A percentile compares a stretch with the other conserved stretches of the same genome.
Evolutionary conservation across 1,139 yeast species (phyloP).

Genomic region (Zygoascus meyerae): DNA sequence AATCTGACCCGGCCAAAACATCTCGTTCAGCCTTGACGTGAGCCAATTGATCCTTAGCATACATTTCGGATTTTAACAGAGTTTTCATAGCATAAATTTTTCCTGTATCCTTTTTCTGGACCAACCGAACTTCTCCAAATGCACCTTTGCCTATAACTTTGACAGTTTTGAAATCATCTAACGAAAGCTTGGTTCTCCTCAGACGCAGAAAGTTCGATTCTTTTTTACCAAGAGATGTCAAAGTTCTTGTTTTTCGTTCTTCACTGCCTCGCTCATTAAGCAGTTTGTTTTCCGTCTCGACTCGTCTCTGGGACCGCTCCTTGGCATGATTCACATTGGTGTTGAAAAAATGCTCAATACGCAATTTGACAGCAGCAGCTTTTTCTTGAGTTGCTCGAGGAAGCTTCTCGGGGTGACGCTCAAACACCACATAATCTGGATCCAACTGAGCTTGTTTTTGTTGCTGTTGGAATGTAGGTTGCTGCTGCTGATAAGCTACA

Average conservation of each 20-base stretch:
- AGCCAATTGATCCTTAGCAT: slow-evolving; percentile 66
- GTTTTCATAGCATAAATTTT: slow-evolving; percentile 76
- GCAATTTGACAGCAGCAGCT: slow-evolving; percentile 58
- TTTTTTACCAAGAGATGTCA: slow-evolving; percentile 59
- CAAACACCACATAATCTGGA: slow-evolving; percentile 59
- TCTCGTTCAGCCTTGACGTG: slow-evolving; percentile 75
- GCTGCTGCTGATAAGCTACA: slow-evolving; percentile 4
- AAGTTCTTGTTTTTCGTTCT: slow-evolving; percentile 60
- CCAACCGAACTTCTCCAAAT: slow-evolving; percentile 68
- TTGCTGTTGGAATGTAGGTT: slow-evolving; percentile 8
- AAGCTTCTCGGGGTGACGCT: slow-evolving; percentile 75
- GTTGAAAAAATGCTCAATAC: slow-evolving; percentile 61
- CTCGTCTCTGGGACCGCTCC: slow-evolving; percentile 62
- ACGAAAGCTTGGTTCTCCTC: slow-evolving; percentile 55
- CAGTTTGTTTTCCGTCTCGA: slow-evolving; percentile 55
- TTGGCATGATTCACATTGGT: slow-evolving; percentile 68
- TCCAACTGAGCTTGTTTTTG: slow-evolving; percentile 13
- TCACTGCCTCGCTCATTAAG: slow-evolving; percentile 56
- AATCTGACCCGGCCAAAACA: slow-evolving; percentile 67
- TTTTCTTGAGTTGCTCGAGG: slow-evolving; percentile 52
- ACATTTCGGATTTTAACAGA: slow-evolving; percentile 63
- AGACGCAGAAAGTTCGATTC: slow-evolving; percentile 62
- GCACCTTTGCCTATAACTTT: slow-evolving; percentile 77
- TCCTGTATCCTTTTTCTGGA: slow-evolving; percentile 67
- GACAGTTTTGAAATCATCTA: slow-evolving; percentile 62